Evolutionary conservation across 148 eudicot genomes (phyloP), one percentile per base, ranked within the genome.

Genomic region (Fagopyrum esculentum): DNA sequence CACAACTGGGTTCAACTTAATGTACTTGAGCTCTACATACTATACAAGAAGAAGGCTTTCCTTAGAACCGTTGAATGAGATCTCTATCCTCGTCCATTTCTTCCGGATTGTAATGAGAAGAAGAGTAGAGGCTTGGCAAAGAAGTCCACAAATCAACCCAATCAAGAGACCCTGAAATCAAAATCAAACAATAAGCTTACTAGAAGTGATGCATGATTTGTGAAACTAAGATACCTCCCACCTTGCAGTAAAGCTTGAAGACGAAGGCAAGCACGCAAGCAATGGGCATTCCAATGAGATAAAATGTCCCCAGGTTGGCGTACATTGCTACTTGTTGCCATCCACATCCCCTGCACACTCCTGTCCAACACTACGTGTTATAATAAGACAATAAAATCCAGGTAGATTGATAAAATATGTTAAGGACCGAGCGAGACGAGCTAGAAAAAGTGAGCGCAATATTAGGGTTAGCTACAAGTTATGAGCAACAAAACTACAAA

Each of bases 321-420:
- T 57, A 80, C 81, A 87, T 82, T 0, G 85, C 96, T 70, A 87
- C 75, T 64, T 89, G 87, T 78, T 93, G 97, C 94, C 97, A 93
- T 2, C 98, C 97, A 48, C 93, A 88, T 56, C 97, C 97, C 80
- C 98, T 88, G 61, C 91, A 86, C 83, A 88, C 98, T 60, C 98
- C 98, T 90, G 81, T 55, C 52, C 0, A 17, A 6, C 13, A 69
- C 4, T 0, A 13, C 26, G 13, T 22, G 26, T 22, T 22, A 22
- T 22, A 22, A 22, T 22, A 22, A 22, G 26, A 22, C 26, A 22
- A 22, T 22, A 22, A 22, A 22, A 22, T 22, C 26, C 0, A 22
- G 26, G 26, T 22, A 22, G 26, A 22, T 22, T 0, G 0, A 22
- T 22, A 22, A 0, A 0, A 22, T 22, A 0, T 0, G 26, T 0